Evolutionary conservation across 306 rosid genomes (phyloP).

Genomic region (Cercis canadensis): DNA sequence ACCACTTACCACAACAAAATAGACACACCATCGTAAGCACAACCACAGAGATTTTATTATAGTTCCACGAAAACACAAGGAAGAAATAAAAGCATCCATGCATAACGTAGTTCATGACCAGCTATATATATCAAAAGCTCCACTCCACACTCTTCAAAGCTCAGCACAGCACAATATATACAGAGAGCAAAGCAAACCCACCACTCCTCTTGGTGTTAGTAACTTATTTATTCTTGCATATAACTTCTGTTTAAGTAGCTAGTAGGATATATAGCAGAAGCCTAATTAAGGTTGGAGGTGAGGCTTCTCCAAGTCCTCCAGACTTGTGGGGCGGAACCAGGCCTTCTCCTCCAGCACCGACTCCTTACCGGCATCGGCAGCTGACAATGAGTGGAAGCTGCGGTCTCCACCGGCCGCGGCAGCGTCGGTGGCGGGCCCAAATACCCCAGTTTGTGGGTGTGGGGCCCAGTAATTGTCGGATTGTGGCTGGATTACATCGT

Average conservation of each 20-base stretch:
- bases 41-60: conserved; percentile 34
- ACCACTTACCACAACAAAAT: too few relatives aligned
- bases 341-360: conserved; percentile 84
- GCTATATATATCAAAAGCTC: conserved; percentile 16
- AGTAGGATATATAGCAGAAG: not conserved
- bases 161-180: not conserved
- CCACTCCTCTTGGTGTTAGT: not conserved
- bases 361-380: conserved; percentile 32
- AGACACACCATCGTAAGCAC: not conserved
- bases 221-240: too few relatives aligned
- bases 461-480: conserved; percentile 87
- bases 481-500: conserved; percentile 63
- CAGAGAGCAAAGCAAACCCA: not conserved
- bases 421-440: conserved; percentile 63
- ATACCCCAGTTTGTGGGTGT: conserved; percentile 87
- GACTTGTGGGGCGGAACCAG: conserved; percentile 86
- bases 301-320: conserved; percentile 98
- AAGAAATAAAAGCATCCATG: conserved; percentile 24
- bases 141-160: conserved; percentile 31
- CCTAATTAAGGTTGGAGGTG: conserved; percentile 31
- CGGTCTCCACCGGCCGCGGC: conserved; percentile 26
- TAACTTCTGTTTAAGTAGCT: not conserved
- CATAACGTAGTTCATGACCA: conserved; percentile 33
- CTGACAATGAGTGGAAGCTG: conserved; percentile 22
- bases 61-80: conserved; percentile 27